These are phyloP conservation scores for Apiospora sp. DNA, from an alignment of 2,329 filamentous ascomycete genomes.

Conservation along the genomic window DNA sequence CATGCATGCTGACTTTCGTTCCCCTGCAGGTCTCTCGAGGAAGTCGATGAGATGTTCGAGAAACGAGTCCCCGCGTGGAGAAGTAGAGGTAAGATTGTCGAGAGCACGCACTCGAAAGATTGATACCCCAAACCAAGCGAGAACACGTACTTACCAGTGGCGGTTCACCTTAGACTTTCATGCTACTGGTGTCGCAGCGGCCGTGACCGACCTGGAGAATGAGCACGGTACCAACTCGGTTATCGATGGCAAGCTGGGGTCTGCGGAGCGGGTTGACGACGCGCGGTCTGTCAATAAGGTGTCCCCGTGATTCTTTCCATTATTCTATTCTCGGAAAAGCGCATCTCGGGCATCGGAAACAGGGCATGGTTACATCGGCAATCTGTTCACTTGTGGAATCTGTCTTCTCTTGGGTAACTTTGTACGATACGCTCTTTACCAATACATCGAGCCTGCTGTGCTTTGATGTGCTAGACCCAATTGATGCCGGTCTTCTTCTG, in stretches of 20 bases:
- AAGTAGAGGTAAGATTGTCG: neutral
- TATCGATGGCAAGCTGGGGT: neutral
- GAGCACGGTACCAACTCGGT: neutral
- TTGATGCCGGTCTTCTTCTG: too few relatives aligned
- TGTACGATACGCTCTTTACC: too few relatives aligned
- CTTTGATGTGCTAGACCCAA: too few relatives aligned
- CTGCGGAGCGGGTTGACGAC: neutral
- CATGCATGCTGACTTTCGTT: neutral
- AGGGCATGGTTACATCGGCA: too few relatives aligned
- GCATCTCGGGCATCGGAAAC: neutral
- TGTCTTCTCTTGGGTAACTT: too few relatives aligned
- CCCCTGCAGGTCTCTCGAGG: neutral
- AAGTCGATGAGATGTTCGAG: slow-evolving; percentile 9
- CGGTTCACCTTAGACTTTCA: neutral
- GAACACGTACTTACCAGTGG: neutral
- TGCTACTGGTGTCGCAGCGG: neutral
- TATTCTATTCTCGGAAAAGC: neutral
- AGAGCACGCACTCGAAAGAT: neutral
- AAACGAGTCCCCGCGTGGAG: neutral
- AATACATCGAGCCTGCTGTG: too few relatives aligned
- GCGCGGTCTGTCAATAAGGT: neutral
- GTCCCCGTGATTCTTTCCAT: too few relatives aligned
- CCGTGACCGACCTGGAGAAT: neutral
- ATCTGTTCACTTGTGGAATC: too few relatives aligned
- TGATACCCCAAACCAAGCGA: neutral